phyloP scores from a whole-genome alignment of 1,284 basidiomycete species.

The Chiua sp. region DNA sequence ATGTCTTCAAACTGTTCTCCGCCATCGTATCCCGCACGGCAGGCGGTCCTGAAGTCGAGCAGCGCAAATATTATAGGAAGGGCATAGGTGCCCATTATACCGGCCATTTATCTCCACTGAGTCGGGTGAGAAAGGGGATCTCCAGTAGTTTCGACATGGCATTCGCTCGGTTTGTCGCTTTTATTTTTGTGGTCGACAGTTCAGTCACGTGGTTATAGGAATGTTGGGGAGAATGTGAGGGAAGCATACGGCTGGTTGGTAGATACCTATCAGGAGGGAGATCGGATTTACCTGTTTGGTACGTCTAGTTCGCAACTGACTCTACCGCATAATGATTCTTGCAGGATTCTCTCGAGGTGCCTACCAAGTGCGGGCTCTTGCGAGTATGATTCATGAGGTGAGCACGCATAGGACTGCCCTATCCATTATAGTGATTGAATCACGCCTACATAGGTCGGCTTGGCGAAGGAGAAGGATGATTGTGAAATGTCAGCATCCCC shows the following conservation, averaged over 20 bases:
- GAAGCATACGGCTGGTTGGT: constrained; percentile 44
- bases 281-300: constrained; percentile 47
- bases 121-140: too few species aligned
- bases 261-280: constrained; percentile 33
- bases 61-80: too few species aligned
- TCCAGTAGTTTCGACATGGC: too few species aligned
- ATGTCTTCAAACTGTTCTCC: not conserved
- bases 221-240: constrained; percentile 8
- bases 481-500: constrained; percentile 3
- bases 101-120: too few species aligned
- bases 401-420: not conserved
- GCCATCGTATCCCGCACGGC: too few species aligned
- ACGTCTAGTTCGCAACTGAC: constrained; percentile 12
- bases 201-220: too few species aligned
- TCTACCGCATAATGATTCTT: constrained; percentile 32
- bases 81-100: too few species aligned
- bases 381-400: constrained; percentile 42
- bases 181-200: too few species aligned
- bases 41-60: too few species aligned
- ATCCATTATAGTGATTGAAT: constrained; percentile 34
- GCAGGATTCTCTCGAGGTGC: constrained; percentile 49
- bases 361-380: constrained; percentile 44
- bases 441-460: constrained; percentile 14
- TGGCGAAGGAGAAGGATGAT: not conserved
- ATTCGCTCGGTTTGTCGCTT: too few species aligned